phyloP scores from a whole-genome alignment of 2,329 filamentous ascomycete genomes.

The Torrubiellomyces zombiae region DNA sequence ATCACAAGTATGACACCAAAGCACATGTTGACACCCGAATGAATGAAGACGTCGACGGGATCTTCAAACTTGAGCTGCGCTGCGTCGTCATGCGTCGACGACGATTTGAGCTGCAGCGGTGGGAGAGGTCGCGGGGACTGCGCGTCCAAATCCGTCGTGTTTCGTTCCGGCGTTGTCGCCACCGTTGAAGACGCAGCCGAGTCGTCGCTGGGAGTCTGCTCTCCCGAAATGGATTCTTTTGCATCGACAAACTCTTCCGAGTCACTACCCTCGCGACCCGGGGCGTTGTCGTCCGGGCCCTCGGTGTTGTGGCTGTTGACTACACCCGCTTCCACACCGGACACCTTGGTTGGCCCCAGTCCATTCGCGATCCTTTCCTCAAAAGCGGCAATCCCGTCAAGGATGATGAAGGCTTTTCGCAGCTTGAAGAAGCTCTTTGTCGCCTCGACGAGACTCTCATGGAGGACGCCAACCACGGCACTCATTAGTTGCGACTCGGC shows the following conservation, averaged over 20 bases:
- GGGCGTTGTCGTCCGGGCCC: slow-evolving; percentile 8
- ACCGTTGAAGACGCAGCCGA: slow-evolving; percentile 6
- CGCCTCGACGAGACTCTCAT: slow-evolving; percentile 82
- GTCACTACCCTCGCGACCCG: slow-evolving; percentile 5
- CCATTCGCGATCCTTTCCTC: slow-evolving; percentile 41
- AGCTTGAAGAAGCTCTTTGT: slow-evolving; percentile 88
- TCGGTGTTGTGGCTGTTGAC: slow-evolving; percentile 7
- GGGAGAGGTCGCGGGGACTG: slow-evolving; percentile 4
- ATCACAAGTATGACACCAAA: slow-evolving; percentile 75
- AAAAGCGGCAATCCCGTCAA: slow-evolving; percentile 62
- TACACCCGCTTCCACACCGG: slow-evolving; percentile 20
- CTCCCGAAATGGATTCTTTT: slow-evolving; percentile 27
- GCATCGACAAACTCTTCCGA: slow-evolving; percentile 33
- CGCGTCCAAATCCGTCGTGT: slow-evolving; percentile 7
- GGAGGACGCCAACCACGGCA: slow-evolving; percentile 74
- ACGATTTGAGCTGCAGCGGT: slow-evolving; percentile 10
- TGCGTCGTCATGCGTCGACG: slow-evolving; percentile 34
- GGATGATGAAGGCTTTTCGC: slow-evolving; percentile 68
- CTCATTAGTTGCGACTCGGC: slow-evolving; percentile 80
- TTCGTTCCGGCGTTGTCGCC: slow-evolving; percentile 7
- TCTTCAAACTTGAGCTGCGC: slow-evolving; percentile 47
- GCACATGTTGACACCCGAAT: slow-evolving; percentile 77
- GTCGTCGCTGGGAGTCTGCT: slow-evolving; percentile 21
- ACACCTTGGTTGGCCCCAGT: no score
- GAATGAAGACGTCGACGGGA: slow-evolving; percentile 72